phyloP scores from a whole-genome alignment of 192 early-diverging fungal species.

The Coemansia sp. region DNA sequence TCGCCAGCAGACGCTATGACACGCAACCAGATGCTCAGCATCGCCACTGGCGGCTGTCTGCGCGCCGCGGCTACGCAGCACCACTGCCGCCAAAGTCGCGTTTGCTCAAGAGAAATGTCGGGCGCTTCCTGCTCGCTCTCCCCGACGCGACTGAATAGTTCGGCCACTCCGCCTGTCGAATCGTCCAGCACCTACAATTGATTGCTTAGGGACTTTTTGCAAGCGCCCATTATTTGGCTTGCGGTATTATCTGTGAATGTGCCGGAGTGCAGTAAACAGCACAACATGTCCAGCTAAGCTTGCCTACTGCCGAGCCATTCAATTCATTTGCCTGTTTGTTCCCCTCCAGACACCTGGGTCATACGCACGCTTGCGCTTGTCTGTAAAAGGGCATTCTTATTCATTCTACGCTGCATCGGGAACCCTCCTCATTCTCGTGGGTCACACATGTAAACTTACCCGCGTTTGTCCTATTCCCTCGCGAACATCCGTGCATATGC shows the following conservation, averaged over 20 bases:
- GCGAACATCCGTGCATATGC: constrained; percentile 6
- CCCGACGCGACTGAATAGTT: constrained; percentile 19
- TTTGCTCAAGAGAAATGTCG: constrained; percentile 1
- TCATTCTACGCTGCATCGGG: background rate
- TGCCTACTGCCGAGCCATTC: constrained; percentile 1
- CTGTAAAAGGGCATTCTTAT: background rate
- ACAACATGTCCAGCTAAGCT: background rate
- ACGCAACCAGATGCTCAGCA: constrained; percentile 21
- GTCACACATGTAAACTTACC: constrained; percentile 16
- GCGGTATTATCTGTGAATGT: background rate
- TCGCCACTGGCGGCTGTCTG: background rate
- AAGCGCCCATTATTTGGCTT: background rate
- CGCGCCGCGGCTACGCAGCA: constrained; percentile 11
- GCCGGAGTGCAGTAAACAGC: background rate
- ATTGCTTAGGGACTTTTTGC: too few relatives aligned
- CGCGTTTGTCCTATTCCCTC: background rate
- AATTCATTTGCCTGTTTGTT: background rate
- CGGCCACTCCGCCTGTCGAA: constrained; percentile 9
- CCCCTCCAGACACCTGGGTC: background rate
- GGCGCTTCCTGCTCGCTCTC: background rate
- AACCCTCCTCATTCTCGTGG: background rate
- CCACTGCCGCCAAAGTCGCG: constrained; percentile 24
- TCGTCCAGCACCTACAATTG: background rate
- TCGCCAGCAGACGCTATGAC: constrained; percentile 14
- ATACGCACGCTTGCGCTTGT: background rate